Evolutionary conservation across 257 asterid genomes (phyloP).

Genomic region (Solanum paucissectum): DNA sequence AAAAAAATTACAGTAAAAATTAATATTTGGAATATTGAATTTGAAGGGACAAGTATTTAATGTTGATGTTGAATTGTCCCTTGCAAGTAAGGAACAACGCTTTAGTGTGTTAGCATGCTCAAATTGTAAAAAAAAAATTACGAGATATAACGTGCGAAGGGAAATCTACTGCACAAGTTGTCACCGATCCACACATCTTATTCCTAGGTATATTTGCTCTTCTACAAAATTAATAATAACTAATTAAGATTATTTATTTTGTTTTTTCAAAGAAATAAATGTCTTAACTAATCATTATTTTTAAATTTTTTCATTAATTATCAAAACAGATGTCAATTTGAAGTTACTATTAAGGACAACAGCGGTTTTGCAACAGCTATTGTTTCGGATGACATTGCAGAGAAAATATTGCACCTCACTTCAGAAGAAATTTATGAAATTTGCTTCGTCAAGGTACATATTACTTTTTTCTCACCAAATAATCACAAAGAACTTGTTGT

Average conservation of each 20-base stretch:
- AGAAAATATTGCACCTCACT: background rate
- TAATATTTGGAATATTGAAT: background rate
- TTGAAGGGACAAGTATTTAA: background rate
- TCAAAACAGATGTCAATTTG: too few relatives aligned
- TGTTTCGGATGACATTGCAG: background rate
- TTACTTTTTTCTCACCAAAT: too few relatives aligned
- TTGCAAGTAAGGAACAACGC: background rate
- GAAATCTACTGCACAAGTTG: background rate
- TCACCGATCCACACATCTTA: background rate
- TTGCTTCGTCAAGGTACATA: background rate
- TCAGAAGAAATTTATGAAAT: background rate
- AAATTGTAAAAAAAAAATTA: background rate
- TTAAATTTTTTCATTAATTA: background rate
- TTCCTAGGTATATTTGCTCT: background rate
- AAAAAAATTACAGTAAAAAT: too few relatives aligned
- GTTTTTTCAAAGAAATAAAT: background rate
- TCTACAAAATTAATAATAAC: background rate
- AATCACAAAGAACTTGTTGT: too few relatives aligned
- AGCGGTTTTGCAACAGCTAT: background rate
- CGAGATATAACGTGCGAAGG: background rate
- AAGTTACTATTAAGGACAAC: background rate
- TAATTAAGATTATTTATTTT: background rate
- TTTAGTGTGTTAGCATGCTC: background rate
- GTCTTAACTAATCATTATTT: background rate
- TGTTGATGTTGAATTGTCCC: background rate